Base-by-base conservation (phyloP, 352 stramenopile species). In the Globisporangium heterothallicum region DNA sequence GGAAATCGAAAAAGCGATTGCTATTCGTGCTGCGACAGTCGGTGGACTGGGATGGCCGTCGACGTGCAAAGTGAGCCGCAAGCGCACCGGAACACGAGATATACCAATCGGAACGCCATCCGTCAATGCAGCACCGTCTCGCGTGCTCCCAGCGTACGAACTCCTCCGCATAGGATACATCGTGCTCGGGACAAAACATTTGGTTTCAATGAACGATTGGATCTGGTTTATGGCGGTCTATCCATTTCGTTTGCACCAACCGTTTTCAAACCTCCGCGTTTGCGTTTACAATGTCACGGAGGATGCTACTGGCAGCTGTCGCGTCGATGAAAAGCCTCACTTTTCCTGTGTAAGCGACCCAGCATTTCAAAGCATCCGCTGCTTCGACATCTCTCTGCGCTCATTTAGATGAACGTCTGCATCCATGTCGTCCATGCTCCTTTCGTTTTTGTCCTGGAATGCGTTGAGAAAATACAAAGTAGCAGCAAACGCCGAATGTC, bases 121-220 rank as follows among this genome's bases (percentile, higher is more conserved):
- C 5, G 10, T 32, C 3, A 1, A 35, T 16, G 24, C 8, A 10
- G 24, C n/a, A 3, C 14, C 3, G 4, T 16, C 44, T 3, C 5
- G 8, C 7, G 7, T 38, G 22, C 27, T 51, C 14, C 47, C 53
- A 0, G 63, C 48, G 21, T 45, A 47, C 6, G 45, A 57, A 36
- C 49, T 72, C 13, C 49, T 19, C 18, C 41, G 50, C 0, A 25
- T 58, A 16, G 50, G 64, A 0, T 69, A 66, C 56, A 46, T 64
- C 46, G 49, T 72, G 3, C 26, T 56, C 2, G 21, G 35, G 9
- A 40, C 46, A 13, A 52, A n/a, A 0, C 43, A 63, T 53, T 27
- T 57, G 19, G 54, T 78, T 13, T 58, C 56, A 4, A 36, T 72
- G 21, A 53, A 64, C 1, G 44, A 58, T 16, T 58, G 51, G 51